phyloP scores from a whole-genome alignment of 176 grass and related monocot species.

The Lolium rigidum region DNA sequence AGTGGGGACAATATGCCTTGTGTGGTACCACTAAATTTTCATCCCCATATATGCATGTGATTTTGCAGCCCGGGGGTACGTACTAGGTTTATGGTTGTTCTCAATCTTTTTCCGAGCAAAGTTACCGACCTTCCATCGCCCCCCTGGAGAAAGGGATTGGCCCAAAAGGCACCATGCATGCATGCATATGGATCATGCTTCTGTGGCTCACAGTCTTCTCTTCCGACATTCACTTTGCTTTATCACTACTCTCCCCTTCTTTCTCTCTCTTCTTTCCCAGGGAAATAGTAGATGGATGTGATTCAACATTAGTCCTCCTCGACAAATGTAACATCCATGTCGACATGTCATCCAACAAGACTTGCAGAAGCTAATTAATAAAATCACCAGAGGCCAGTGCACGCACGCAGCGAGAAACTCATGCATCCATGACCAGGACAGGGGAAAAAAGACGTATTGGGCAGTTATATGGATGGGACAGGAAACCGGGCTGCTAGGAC shows the following conservation, averaged over 20 bases:
- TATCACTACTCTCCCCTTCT: neutral
- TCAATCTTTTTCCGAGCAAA: neutral
- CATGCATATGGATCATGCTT: neutral
- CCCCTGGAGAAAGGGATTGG: constrained; percentile 12
- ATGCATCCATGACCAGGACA: constrained; percentile 28
- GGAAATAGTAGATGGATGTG: neutral
- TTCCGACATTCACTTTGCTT: constrained; percentile 42
- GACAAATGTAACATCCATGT: neutral
- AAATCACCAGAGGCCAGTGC: constrained; percentile 3
- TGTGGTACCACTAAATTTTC: neutral
- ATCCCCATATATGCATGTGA: neutral
- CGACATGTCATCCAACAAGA: neutral
- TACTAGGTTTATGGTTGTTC: neutral
- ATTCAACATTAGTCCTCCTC: neutral
- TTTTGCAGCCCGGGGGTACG: neutral
- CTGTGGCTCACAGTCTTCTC: neutral
- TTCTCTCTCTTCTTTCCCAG: neutral
- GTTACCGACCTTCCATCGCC: neutral
- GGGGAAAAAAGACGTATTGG: neutral
- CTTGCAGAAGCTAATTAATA: neutral
- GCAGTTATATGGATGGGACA: constrained; percentile 16
- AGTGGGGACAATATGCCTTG: neutral
- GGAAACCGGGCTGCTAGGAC: neutral
- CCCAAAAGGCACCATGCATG: neutral
- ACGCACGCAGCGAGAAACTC: constrained; percentile 17